These are phyloP conservation scores for Microbotryum scabiosae DNA, from an alignment of 1,284 basidiomycete genomes.

Conservation along the genomic window DNA sequence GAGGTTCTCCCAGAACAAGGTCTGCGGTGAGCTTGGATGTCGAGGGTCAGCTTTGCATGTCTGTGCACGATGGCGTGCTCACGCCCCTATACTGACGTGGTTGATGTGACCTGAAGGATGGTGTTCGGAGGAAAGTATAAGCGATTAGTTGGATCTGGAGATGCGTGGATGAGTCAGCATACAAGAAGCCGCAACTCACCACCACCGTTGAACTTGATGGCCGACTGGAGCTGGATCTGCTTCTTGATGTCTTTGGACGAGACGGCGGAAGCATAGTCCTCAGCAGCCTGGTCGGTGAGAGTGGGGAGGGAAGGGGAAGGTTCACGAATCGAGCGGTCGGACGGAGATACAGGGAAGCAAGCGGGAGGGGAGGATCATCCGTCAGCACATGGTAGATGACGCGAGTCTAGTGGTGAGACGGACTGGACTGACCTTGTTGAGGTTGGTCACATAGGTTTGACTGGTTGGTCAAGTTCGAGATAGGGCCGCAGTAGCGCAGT, in stretches of 20 bases:
- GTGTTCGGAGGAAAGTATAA: neutral
- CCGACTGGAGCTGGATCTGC: constrained; percentile 73
- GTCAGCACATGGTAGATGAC: constrained; percentile 13
- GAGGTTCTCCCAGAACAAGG: constrained; percentile 97
- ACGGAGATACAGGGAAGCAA: neutral
- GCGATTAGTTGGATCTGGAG: too few species aligned
- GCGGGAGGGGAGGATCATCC: neutral
- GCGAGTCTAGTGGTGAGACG: too few species aligned
- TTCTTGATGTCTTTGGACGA: constrained; percentile 61
- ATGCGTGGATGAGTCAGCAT: too few species aligned
- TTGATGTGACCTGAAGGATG: constrained; percentile 23
- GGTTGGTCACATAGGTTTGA: constrained; percentile 25
- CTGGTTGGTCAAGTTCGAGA: neutral
- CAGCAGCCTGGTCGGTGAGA: constrained; percentile 51
- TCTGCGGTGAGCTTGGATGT: constrained; percentile 45
- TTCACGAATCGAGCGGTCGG: neutral
- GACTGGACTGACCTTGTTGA: constrained; percentile 14
- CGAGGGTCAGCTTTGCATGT: neutral
- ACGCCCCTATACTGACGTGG: constrained; percentile 27
- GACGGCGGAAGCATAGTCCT: constrained; percentile 63
- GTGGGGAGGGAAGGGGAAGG: neutral
- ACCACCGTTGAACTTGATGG: constrained; percentile 86
- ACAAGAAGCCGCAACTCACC: too few species aligned
- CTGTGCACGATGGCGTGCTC: neutral
- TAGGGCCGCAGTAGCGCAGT: constrained; percentile 74